Percentiles rank a stretch among this genome's conserved stretches.
Evolutionary conservation across 768 basidiomycete genomes (phyloP).

Genomic region (Phlebiopsis flavidoalba): DNA sequence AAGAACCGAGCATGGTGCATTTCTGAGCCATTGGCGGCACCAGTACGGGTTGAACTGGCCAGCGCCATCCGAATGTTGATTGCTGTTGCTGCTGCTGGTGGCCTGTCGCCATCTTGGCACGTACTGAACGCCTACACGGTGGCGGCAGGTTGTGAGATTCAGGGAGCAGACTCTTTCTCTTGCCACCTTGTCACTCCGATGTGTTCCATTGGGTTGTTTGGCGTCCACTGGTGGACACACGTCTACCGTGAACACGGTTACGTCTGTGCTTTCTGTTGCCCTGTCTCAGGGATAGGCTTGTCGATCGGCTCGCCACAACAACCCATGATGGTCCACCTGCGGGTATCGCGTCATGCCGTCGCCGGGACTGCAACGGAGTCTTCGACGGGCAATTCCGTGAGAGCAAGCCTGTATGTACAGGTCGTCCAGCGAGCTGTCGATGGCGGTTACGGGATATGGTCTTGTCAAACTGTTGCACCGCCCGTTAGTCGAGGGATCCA

Average conservation of each 20-base stretch:
- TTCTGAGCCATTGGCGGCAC: conserved; percentile 3
- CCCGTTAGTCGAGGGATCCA: not conserved
- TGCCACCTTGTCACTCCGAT: conserved; percentile 28
- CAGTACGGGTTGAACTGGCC: conserved; percentile 14
- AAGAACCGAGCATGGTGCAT: not conserved
- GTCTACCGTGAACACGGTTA: too few relatives aligned
- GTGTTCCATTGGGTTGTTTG: conserved; percentile 55
- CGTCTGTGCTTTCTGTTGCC: conserved; percentile 34
- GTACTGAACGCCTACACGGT: conserved; percentile 27
- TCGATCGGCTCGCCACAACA: conserved; percentile 57
- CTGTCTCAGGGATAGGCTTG: conserved; percentile 25
- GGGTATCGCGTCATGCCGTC: not conserved
- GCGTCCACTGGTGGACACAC: conserved; percentile 30
- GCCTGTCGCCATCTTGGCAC: conserved; percentile 7
- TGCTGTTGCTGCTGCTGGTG: conserved; percentile 16
- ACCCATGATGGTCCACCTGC: conserved; percentile 43
- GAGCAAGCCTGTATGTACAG: not conserved
- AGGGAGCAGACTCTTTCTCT: conserved; percentile 41
- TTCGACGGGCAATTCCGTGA: too few relatives aligned
- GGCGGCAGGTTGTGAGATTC: conserved; percentile 45
- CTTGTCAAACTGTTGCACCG: not conserved
- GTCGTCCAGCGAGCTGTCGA: not conserved
- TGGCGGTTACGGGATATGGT: not conserved
- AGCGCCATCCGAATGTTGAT: not conserved
- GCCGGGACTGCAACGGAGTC: too few relatives aligned